Conservation (phyloP, 805 yeast genomes). For the Starmerella bacillaris region DNA sequence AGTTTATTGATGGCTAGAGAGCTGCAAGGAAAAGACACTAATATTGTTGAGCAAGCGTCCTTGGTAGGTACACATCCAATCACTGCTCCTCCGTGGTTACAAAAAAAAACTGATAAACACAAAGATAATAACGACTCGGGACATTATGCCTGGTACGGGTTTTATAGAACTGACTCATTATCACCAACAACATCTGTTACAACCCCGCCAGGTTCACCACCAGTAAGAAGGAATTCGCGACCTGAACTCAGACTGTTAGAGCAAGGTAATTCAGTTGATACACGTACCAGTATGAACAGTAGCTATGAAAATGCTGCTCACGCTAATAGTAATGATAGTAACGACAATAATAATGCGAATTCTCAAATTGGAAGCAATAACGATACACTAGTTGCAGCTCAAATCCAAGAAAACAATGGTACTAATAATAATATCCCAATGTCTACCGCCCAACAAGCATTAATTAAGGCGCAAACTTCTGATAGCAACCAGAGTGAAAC, state of each 20-base stretch:
- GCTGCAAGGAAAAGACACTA: background rate
- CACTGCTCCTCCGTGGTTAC: too few relatives aligned
- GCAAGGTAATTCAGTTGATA: too few relatives aligned
- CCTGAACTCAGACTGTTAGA: background rate
- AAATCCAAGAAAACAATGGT: background rate
- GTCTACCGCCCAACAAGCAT: background rate
- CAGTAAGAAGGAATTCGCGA: background rate
- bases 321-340: too few relatives aligned
- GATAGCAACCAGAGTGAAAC: background rate
- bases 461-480: background rate
- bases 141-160: background rate
- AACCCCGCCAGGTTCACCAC: background rate
- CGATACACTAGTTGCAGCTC: background rate
- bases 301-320: too few relatives aligned
- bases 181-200: background rate
- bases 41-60: too few relatives aligned
- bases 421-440: background rate
- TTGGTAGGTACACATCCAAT: too few relatives aligned
- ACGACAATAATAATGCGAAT: background rate
- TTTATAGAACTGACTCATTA: background rate
- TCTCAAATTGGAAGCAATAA: background rate
- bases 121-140: background rate
- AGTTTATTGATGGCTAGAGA: slow-evolving; percentile 29
- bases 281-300: too few relatives aligned
- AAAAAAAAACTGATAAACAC: background rate